phyloP scores from a whole-genome alignment of 2,329 filamentous ascomycete species.

The Colletotrichum australisinense region DNA sequence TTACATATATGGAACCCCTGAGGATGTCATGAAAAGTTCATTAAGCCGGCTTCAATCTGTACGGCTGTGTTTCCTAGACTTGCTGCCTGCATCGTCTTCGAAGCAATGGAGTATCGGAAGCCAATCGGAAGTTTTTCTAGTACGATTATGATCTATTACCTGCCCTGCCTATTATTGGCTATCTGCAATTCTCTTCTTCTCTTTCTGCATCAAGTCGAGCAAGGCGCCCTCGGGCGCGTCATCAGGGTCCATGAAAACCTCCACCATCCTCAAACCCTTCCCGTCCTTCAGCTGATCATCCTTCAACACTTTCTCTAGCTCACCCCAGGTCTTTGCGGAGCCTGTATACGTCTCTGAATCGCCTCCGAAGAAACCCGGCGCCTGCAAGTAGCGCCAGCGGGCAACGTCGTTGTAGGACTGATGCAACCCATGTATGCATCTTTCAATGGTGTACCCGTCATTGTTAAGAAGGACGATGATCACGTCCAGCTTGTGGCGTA shows the following conservation, averaged over 20 bases:
- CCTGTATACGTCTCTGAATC: slow-evolving; percentile 41
- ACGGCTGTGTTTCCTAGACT: no score
- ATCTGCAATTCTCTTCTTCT: background rate
- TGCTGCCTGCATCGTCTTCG: no score
- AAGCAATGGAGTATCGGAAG: no score
- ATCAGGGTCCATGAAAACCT: slow-evolving; percentile 43
- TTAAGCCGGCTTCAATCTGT: no score
- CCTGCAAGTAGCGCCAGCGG: slow-evolving; percentile 63
- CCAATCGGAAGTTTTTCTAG: no score
- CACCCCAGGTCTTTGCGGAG: slow-evolving; percentile 55
- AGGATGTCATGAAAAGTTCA: no score
- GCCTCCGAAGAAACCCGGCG: slow-evolving; percentile 60
- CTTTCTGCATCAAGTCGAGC: background rate
- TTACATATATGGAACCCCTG: no score
- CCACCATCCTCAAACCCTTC: slow-evolving; percentile 45
- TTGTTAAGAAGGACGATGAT: slow-evolving; percentile 67
- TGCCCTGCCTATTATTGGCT: background rate
- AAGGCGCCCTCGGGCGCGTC: slow-evolving; percentile 9
- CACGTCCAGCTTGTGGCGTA: slow-evolving; percentile 62
- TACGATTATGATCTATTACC: no score
- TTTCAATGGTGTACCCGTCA: slow-evolving; percentile 69
- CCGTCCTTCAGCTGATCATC: slow-evolving; percentile 36
- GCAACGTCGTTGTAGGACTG: slow-evolving; percentile 66
- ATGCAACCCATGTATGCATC: slow-evolving; percentile 65
- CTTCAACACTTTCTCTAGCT: slow-evolving; percentile 52